Base-by-base conservation (phyloP, 345 rosid species). In the Salix caprea region DNA sequence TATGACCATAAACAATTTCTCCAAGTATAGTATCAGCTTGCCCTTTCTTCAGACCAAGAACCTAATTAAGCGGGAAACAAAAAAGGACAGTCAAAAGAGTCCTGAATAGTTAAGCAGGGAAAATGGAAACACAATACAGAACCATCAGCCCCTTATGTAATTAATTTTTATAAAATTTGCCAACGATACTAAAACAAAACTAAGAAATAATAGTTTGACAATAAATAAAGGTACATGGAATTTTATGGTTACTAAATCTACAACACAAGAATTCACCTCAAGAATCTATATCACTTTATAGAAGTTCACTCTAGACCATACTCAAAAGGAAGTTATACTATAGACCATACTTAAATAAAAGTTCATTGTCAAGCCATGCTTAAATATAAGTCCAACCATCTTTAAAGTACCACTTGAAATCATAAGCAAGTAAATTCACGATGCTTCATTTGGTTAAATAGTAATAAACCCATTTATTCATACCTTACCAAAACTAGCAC, bases 401-500 rank as follows among this genome's bases (percentile, higher is more conserved):
- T 9, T 26, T 42, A 19, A 61, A 54, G 37, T 26, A 2, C 7
- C 30, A 40, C 21, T 67, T 21, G 23, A 50, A 16, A 16, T 24
- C 77, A 23, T 48, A 18, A 9, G 50, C 15, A 11, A 48, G 23
- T 19, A 66, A 7, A 48, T 48, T 39, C 62, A 44, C 15, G 64
- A n/a, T 61, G 50, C 44, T 34, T 42, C n/a, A 61, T 40, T 21
- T 67, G 18, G n/a, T 10, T 32, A 9, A 36, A 32, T 40, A 50
- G 42, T 30, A 42, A 77, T 48, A 58, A 0, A 4, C 40, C n/a
- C 26, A 82, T 18, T 23, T 64, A 70, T 65, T 48, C 69, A 65
- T 85, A 89, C 99, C 98, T 86, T 78, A 60, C 88, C 88, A 84
- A 96, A 96, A 82, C 96, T 87, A 50, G 89, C 82, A 85, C 93